Evolutionary conservation across 495 filamentous ascomycete species (phyloP).

Genomic region (Hyaloscypha variabilis): DNA sequence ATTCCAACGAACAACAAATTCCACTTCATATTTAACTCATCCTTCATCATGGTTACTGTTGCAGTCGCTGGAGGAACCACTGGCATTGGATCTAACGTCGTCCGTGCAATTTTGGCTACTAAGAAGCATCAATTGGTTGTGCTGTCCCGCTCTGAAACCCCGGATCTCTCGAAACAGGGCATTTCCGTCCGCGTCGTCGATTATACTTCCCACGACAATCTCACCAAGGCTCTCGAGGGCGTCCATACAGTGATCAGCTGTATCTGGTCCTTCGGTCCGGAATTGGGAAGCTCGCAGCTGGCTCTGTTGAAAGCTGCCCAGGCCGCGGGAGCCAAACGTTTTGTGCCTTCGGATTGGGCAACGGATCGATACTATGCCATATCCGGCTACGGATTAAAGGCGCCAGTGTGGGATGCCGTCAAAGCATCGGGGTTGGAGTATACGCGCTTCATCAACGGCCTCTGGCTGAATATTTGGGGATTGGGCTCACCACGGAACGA

Average conservation of each 20-base stretch:
- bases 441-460: slow-evolving; percentile 7
- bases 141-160: neutral
- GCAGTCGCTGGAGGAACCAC: neutral
- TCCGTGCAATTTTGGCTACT: neutral
- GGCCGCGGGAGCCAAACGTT: slow-evolving; percentile 7
- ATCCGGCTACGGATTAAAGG: neutral
- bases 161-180: neutral
- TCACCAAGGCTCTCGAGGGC: neutral
- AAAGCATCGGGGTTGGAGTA: slow-evolving; percentile 12
- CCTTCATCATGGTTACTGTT: neutral
- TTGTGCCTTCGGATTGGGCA: slow-evolving; percentile 14
- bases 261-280: neutral
- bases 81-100: neutral
- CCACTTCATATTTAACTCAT: no score
- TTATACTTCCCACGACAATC: neutral
- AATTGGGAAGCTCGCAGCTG: neutral
- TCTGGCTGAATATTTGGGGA: slow-evolving; percentile 13
- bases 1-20: no score
- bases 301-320: slow-evolving; percentile 6
- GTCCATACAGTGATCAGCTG: slow-evolving; percentile 17
- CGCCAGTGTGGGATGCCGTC: slow-evolving; percentile 4
- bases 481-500: neutral
- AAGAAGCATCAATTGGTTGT: neutral
- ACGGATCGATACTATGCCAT: neutral
- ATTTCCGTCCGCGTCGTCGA: neutral